Base-by-base conservation (phyloP, 495 filamentous ascomycete genomes). In the Xylaria venustula region DNA sequence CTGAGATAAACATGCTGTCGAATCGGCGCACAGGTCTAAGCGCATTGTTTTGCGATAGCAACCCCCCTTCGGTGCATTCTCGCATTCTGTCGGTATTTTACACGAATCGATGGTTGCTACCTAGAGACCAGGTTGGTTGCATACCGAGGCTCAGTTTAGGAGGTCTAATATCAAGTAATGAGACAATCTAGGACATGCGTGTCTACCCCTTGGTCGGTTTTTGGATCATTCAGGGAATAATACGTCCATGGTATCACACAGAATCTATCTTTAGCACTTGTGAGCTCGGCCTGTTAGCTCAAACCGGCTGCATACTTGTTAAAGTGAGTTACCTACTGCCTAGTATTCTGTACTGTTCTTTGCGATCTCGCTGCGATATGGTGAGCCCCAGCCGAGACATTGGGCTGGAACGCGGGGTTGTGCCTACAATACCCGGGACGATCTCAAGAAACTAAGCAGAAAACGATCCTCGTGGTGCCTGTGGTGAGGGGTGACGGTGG, bases 1-100 rank as follows among this genome's bases (percentile, higher is more conserved):
- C 26, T 19, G 45, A 49, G 22, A 40, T 40, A 25, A 40, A n/a
- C 4, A 36, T 48, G 15, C 20, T 41, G 30, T 45, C 54, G 22
- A 58, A 34, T 49, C 28, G 12, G 44, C 44, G 30, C 28, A 11
- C 19, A 32, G 36, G 19, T 45, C 6, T 17, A 28, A 2, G 15
- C 30, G 11, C 19, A 25, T 30, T 8, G 22, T 0, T 26, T 41
- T 11, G 48, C 26, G 17, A 37, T 14, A 4, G 46, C 11, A 34
- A 41, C 36, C 47, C 57, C 32, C 57, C 22, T 19, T 60, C 57
- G 57, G 47, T 44, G 47, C 47, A 60, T 60, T 60, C 57, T 60
- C 57, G 57, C 47, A 19, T 12, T 52, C 37, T 52, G 34, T 60
- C 46, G 47, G 57, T 52, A 52, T 52, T 12, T 4, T 26, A 4